Base-by-base conservation (phyloP, 2,329 filamentous ascomycete species). In the Mycocentrospora acerina region DNA sequence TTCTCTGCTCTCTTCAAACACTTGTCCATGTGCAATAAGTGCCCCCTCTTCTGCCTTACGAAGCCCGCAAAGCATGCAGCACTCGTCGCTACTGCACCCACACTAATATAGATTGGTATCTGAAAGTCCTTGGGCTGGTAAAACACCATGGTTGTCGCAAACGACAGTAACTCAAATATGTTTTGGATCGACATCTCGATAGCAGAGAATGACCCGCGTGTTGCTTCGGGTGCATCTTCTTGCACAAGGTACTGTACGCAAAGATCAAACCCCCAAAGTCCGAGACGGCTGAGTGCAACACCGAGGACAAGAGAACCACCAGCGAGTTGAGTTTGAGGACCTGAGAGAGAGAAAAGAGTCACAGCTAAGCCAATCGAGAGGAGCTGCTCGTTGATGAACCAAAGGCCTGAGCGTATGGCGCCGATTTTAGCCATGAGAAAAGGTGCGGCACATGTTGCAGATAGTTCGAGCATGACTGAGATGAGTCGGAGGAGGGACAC, bases 311-410 rank as follows among this genome's bases (percentile, higher is more conserved):
- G 61, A 3, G 50, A 49, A 9, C 32, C 51, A 7, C 58, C 61
- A 1, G 61, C 59, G 5, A 46, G 41, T 12, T 36, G 50, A 2
- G 37, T 41, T 29, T 35, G 34, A 12, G 35, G 34, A 12, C 38
- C 26, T 11, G 53, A 39, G 6, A 40, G 28, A 10, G 54, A 45
- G 40, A 58, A 66, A 0, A 63, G 34, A 2, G 49, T 50, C 14
- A 68, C 60, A 53, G 69, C 48, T 34, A 76, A 59, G 58, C 70
- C 48, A 51, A 80, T 45, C 31, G 76, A 81, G 3, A 70, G 40
- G n/a, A 84, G 70, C 57, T 89, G 84, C 78, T 82, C 86, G 38
- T 77, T 82, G 8, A 84, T 58, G 46, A 80, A 81, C 86, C 86
- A 90, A 3, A 89, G 71, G 0, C 85, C 86, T 0, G 78, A 74